Conservation (phyloP, 2,329 filamentous ascomycete genomes). For the Lecanosticta acicola region DNA sequence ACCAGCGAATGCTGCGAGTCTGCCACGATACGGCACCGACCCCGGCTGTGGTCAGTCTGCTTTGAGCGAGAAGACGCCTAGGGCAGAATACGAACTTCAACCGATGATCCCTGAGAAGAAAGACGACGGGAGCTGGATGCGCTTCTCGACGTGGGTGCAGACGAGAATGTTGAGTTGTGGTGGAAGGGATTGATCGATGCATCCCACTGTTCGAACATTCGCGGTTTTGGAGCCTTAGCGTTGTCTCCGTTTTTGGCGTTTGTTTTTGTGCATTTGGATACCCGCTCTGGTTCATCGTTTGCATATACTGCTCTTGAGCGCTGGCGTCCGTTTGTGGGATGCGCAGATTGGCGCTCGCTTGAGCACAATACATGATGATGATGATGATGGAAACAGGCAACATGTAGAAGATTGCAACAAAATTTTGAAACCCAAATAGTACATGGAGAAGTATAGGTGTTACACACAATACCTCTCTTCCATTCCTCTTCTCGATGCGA, state of each 20-base stretch:
- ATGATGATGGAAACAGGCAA: conserved; percentile 2
- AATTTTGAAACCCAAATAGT: background rate
- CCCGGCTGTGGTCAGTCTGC: conserved; percentile 25
- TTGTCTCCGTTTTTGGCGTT: too few relatives aligned
- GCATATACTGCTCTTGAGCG: background rate
- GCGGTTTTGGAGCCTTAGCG: too few relatives aligned
- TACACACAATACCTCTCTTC: background rate
- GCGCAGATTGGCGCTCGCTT: too few relatives aligned
- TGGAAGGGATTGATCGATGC: conserved; percentile 2
- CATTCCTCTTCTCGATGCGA: background rate
- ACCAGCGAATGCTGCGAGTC: conserved; percentile 19
- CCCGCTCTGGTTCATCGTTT: background rate
- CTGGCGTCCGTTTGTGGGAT: too few relatives aligned
- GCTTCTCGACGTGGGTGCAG: conserved; percentile 53
- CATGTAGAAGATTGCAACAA: background rate
- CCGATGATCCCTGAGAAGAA: conserved; percentile 4
- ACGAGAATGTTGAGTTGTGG: conserved; percentile 51
- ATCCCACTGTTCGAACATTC: too few relatives aligned
- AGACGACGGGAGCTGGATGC: conserved; percentile 40
- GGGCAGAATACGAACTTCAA: conserved; percentile 4
- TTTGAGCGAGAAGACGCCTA: conserved; percentile 6
- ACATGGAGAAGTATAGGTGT: background rate
- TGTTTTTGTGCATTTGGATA: background rate
- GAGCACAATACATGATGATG: background rate
- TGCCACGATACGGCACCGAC: conserved; percentile 22